phyloP scores from a whole-genome alignment of 208 protist genomes.

The Leishmania lainsoni region DNA sequence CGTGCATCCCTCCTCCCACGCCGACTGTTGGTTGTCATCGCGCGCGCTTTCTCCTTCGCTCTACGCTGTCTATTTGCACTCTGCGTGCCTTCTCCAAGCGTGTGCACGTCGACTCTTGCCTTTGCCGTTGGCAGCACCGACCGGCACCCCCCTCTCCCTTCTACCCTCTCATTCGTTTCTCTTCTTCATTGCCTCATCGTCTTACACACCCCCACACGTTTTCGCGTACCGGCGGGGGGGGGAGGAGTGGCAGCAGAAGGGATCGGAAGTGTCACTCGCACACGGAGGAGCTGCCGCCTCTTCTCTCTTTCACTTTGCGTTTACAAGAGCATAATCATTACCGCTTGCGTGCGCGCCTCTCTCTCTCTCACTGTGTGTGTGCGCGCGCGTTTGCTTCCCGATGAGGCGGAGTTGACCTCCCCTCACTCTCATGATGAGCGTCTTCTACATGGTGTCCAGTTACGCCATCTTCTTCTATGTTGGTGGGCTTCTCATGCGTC shows the following conservation, averaged over 20 bases:
- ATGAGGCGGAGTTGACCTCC: neutral
- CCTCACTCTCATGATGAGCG: neutral
- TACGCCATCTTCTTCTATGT: slow-evolving; percentile 33
- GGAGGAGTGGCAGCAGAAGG: too few species aligned
- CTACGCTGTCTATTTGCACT: neutral
- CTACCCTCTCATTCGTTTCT: neutral
- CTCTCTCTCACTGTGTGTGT: neutral
- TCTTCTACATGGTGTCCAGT: slow-evolving; percentile 18
- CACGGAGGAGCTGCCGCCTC: neutral
- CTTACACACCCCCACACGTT: neutral
- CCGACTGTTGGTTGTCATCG: neutral
- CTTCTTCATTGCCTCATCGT: neutral
- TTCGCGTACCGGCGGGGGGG: neutral
- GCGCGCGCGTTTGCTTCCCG: neutral
- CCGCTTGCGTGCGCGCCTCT: neutral
- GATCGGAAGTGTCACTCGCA: too few species aligned
- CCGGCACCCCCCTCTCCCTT: neutral
- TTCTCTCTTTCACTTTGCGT: neutral
- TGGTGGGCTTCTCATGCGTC: slow-evolving; percentile 33
- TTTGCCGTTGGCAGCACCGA: too few species aligned
- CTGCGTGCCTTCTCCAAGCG: neutral
- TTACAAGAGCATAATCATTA: neutral
- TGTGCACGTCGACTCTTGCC: neutral
- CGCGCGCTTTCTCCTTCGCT: neutral
- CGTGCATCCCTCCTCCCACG: neutral